Evolutionary conservation across 108 stramenopile species (phyloP).

Genomic region (Cyclostephanos tholiformis): DNA sequence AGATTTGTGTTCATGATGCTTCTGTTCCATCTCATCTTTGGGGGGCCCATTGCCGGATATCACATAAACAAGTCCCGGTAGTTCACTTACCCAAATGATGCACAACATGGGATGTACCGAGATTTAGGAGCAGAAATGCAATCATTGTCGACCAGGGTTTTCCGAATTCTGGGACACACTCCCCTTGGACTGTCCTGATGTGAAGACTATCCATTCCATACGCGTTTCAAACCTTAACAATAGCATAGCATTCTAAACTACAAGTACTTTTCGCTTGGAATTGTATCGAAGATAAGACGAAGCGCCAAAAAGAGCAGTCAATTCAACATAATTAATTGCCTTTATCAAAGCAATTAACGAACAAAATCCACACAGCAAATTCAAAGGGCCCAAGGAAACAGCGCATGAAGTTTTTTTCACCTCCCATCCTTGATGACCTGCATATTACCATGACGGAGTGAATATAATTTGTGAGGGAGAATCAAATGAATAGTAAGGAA

Average conservation of each 20-base stretch:
- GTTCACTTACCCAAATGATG: neutral
- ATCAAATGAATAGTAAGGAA: neutral
- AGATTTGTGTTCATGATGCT: too few species aligned
- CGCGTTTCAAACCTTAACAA: too few species aligned
- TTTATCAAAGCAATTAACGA: neutral
- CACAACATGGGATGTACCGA: slow-evolving; percentile 34
- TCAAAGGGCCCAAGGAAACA: neutral
- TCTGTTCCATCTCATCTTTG: too few species aligned
- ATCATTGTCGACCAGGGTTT: too few species aligned
- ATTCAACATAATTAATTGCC: neutral
- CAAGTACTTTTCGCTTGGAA: neutral
- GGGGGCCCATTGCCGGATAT: too few species aligned
- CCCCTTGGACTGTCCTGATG: slow-evolving; percentile 29
- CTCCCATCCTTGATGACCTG: slow-evolving; percentile 36
- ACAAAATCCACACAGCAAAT: neutral
- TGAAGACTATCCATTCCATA: slow-evolving; percentile 4
- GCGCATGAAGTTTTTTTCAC: neutral
- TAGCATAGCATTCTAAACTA: too few species aligned
- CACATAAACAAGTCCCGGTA: too few species aligned
- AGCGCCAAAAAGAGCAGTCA: neutral
- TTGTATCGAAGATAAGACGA: neutral
- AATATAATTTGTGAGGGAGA: neutral
- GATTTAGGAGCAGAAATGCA: slow-evolving; percentile 44
- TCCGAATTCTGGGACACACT: too few species aligned
- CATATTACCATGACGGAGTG: neutral